Base-by-base conservation (phyloP, 805 yeast species). In the Geotrichum ghanense region DNA sequence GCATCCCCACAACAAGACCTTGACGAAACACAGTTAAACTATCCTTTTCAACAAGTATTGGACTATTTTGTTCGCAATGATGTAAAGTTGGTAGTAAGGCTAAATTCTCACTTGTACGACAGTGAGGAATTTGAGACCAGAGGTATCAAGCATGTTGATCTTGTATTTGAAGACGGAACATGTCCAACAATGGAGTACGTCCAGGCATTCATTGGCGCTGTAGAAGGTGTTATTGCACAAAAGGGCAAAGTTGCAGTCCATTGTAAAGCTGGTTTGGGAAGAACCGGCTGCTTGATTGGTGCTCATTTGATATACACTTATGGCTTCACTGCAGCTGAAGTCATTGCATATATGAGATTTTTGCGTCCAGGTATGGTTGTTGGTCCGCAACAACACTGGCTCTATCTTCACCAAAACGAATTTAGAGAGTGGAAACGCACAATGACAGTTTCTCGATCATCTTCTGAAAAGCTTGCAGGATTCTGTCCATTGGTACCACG, bases 341-440 rank as follows among this genome's bases (percentile, higher is more conserved):
- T 95, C 64, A 92, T 92, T 56, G 95, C 90, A 1, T 92, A 88
- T 61, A 84, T 92, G 90, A 75, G 98, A 63, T 84, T 92, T 76
- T 74, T 92, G 52, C 77, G 98, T 55, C 98, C 98, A 0, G 98
- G 98, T 39, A 92, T 92, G 98, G 97, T 92, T n/a, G 98, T 92
- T 24, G 98, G 98, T 0, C 98, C 98, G 1, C 98, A 92, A 65
- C 98, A 92, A 63, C 98, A 92, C 68, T 92, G 98, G 98, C 72
- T 92, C 49, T 92, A 92, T 60, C 73, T 92, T 52, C 96, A 92
- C 62, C 98, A 92, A 65, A 81, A 87, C 63, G 96, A 89, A 55
- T 92, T 92, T 64, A 75, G 97, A 58, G 96, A 88, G 58, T 92
- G 98, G 97, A 76, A 87, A 63, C 85, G 81, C 56, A 87, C 96